Evolutionary conservation across 2,329 filamentous ascomycete species (phyloP), one percentile per base, ranked within the genome.

Genomic region (Cladosporium oxysporum): DNA sequence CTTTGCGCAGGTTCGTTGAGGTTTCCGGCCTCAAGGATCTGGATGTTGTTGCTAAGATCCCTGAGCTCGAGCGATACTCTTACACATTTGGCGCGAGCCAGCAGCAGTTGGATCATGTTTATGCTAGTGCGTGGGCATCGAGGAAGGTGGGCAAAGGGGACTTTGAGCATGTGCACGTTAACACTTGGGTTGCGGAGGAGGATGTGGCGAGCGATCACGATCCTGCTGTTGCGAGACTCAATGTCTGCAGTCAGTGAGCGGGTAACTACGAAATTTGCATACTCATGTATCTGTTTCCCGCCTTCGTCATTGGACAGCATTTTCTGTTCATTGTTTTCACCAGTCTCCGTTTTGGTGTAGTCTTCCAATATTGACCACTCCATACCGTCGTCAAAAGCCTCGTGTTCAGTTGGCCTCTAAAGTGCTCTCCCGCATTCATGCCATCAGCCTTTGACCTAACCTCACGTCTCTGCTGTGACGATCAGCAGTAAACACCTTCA

Each of bases 61-160:
- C 82, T 4, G 72, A 78, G 2, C 73, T 76, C 29, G 90, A 92
- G 80, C 80, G 89, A 11, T 92, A 92, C 76, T 90, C 88, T 1
- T 91, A 91, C 75, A 78, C 89, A 1, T 91, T 85, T 68, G 89
- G 90, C 69, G 86, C 85, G 83, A 91, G 90, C 77, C 84, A 85
- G 66, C 86, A 91, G 79, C 83, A 88, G 73, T 80, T 92, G 21
- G 90, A 91, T 76, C 89, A 91, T 78, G 86, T 90, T 78, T 91
- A 84, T 70, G 83, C 90, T 65, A 90, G 86, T 73, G 79, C 83
- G 29, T 80, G 80, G 59, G 72, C 90, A 66, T 79, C 78, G 29
- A 74, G 62, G 35, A 59, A 76, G 4, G 74, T 74, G 41, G 44
- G 66, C 6, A 68, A 57, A 61, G 77, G 82, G 18, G 76, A 80